phyloP scores from a whole-genome alignment of 208 protist genomes.

The Angomonas deanei region DNA sequence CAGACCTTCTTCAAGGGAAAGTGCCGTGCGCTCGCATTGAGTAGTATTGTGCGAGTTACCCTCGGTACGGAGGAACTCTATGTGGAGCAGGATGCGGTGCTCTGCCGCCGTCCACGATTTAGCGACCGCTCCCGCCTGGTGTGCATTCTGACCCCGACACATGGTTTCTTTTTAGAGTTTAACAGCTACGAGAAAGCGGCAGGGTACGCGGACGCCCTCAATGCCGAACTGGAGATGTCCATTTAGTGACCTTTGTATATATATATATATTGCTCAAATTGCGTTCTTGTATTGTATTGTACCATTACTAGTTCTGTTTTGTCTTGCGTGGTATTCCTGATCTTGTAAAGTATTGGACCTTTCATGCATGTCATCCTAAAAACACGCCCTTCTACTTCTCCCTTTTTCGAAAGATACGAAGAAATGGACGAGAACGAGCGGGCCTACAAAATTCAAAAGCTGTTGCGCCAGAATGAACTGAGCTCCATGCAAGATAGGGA shows the following conservation, averaged over 20 bases:
- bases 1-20: slow-evolving; percentile 30
- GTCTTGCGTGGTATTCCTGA: no score
- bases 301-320: no score
- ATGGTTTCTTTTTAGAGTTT: slow-evolving; percentile 55
- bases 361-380: no score
- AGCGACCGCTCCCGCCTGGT: slow-evolving; percentile 23
- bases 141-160: slow-evolving; percentile 43
- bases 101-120: slow-evolving; percentile 22
- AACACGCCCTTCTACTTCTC: no score
- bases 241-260: neutral
- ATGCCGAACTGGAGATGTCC: slow-evolving; percentile 10
- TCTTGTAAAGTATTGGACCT: no score
- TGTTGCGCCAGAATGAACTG: no score
- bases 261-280: no score
- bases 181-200: slow-evolving; percentile 22
- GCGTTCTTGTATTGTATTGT: no score
- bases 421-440: no score
- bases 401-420: no score
- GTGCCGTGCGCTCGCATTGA: slow-evolving; percentile 19
- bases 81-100: slow-evolving; percentile 14
- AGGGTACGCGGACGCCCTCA: slow-evolving; percentile 24
- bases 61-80: slow-evolving; percentile 38
- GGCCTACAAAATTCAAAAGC: no score
- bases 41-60: slow-evolving; percentile 29
- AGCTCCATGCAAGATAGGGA: no score